Base-by-base conservation (phyloP, 805 yeast genomes). In the Scheffersomyces amazonensis region DNA sequence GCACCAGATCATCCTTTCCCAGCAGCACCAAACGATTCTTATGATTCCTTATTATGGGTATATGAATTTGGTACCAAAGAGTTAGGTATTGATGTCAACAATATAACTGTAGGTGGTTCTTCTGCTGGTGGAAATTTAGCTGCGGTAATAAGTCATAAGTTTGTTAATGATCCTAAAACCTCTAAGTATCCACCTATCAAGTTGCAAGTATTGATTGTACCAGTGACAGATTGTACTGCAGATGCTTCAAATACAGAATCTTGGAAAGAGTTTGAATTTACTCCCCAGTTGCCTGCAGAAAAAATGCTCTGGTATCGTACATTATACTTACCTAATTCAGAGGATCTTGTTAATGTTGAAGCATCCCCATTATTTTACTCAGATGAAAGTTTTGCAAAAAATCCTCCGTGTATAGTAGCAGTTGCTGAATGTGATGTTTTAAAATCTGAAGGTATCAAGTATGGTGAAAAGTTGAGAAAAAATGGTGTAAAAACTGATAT, bases 1-100 rank as follows among this genome's bases (percentile, higher is more conserved):
- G 78, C 78, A 0, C 80, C 80, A 2, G 76, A 74, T 48, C 44
- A 55, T 46, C 72, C 73, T 16, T 75, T 57, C 49, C 80, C 80
- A 3, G 73, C 76, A 8, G 60, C 71, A 31, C 64, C 69, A 2
- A 64, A 72, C 8, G 78, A 73, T 53, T 48, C 69, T n/a, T 68
- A 56, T 41, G 60, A 53, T 25, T 66, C 75, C 3, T 44, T 59
- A 12, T 12, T 64, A 15, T 66, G 60, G 51, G 53, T 53, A 4
- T 45, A 53, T 10, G 53, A 48, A 23, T 16, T 30, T 4, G 59
- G 48, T 1, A 41, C 59, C 5, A 41, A 58, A 7, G 43, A 42
- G 11, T 42, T 64, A 21, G 52, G 49, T 1, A 53, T 62, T 17
- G 58, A 68, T 38, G 47, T 50, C 32, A 47, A 51, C 11, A 65